phyloP scores from a whole-genome alignment of 768 basidiomycete genomes.

The Clitopilus passeckerianus region DNA sequence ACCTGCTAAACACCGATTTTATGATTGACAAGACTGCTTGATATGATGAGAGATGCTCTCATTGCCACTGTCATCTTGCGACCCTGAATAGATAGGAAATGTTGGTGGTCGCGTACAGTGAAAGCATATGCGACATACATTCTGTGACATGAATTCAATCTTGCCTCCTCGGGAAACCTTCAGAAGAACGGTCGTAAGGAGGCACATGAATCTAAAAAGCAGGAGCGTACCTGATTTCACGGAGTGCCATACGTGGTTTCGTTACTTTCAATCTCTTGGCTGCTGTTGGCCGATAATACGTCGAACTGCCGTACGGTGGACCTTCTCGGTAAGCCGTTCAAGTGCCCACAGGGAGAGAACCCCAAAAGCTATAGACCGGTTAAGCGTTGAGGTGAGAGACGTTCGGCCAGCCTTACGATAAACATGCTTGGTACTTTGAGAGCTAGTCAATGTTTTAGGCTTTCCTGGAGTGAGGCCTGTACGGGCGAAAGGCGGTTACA shows the following conservation, averaged over 20 bases:
- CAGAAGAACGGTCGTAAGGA: background rate
- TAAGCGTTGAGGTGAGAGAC: too few relatives aligned
- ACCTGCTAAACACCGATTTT: background rate
- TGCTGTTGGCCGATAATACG: background rate
- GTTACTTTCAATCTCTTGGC: background rate
- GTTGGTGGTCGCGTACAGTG: background rate
- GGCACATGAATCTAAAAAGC: background rate
- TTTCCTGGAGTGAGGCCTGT: too few relatives aligned
- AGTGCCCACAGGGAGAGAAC: too few relatives aligned
- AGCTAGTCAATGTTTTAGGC: too few relatives aligned
- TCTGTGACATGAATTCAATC: background rate
- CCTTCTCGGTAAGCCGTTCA: too few relatives aligned
- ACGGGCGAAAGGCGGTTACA: too few relatives aligned
- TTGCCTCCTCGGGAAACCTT: background rate
- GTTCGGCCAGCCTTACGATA: too few relatives aligned
- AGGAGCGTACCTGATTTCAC: background rate
- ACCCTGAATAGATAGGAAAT: background rate
- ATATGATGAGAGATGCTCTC: background rate
- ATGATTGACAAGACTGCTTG: background rate
- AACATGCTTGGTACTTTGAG: too few relatives aligned
- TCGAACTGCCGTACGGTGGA: background rate
- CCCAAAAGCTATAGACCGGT: too few relatives aligned
- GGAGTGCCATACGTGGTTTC: background rate
- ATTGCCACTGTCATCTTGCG: background rate
- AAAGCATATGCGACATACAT: background rate